phyloP scores from a whole-genome alignment of 2,329 filamentous ascomycete genomes.

The Fulvia fulva region DNA sequence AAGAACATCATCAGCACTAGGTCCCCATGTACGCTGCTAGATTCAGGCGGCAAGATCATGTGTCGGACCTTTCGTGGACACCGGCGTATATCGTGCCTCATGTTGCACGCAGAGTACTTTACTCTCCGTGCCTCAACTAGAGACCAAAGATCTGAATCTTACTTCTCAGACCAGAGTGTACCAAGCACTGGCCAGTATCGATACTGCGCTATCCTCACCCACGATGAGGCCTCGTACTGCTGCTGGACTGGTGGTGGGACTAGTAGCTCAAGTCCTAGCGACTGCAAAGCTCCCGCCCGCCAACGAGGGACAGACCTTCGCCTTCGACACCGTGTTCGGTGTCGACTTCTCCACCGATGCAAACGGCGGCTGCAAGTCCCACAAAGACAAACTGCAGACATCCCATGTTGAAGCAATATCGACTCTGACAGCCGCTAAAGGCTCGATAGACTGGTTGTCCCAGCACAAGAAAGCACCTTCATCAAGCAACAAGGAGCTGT shows the following conservation, averaged over 20 bases:
- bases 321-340: background rate
- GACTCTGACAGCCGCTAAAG: no score
- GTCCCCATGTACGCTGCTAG: no score
- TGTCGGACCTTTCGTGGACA: no score
- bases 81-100: no score
- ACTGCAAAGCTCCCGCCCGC: background rate
- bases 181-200: no score
- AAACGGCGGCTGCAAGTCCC: background rate
- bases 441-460: background rate
- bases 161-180: no score
- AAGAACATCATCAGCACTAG: no score
- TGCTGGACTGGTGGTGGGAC: background rate
- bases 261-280: background rate
- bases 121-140: no score
- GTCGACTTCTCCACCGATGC: background rate
- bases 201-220: no score
- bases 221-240: background rate
- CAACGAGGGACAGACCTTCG: background rate
- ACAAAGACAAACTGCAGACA: background rate
- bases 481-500: background rate
- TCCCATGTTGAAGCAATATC: background rate
- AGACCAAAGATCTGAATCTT: no score
- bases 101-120: no score
- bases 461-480: background rate
- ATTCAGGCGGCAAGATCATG: no score